A percentile compares a stretch with the other conserved stretches of the same genome.
Evolutionary conservation across 768 basidiomycete genomes (phyloP).

Genomic region (Goffeauzyma gilvescens): DNA sequence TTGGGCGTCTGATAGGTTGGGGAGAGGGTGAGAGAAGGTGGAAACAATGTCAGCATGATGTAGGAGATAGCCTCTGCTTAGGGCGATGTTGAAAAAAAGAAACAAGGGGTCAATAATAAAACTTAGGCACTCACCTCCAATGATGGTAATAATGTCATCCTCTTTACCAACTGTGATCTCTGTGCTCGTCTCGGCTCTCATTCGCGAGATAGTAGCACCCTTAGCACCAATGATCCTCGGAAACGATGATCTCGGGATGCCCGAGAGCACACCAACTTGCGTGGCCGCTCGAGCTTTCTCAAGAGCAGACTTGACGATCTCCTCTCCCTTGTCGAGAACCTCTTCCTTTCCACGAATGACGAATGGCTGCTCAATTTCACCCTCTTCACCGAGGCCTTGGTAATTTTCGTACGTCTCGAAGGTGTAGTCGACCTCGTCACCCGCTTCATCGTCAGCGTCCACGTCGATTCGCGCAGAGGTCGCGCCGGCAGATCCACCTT

Average conservation of each 20-base stretch:
- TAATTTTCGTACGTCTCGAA: slow-evolving; percentile 71
- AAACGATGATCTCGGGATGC: slow-evolving; percentile 49
- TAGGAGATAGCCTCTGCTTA: no score
- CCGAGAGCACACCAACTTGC: slow-evolving; percentile 30
- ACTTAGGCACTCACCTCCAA: slow-evolving; percentile 41
- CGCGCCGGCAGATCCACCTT: slow-evolving; percentile 16
- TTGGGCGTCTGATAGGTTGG: slow-evolving; percentile 19
- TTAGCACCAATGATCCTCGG: slow-evolving; percentile 84
- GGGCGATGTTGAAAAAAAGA: neutral
- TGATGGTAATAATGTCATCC: slow-evolving; percentile 66
- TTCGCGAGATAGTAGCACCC: slow-evolving; percentile 63
- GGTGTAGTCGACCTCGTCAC: slow-evolving; percentile 36
- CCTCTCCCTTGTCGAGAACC: slow-evolving; percentile 57
- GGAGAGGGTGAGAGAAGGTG: neutral
- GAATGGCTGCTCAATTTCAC: slow-evolving; percentile 72
- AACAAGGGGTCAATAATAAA: neutral
- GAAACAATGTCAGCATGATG: neutral
- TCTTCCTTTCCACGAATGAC: slow-evolving; percentile 64
- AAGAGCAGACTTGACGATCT: slow-evolving; percentile 25
- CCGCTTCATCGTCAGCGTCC: slow-evolving; percentile 35
- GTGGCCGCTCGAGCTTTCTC: slow-evolving; percentile 25
- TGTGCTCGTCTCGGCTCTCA: slow-evolving; percentile 72
- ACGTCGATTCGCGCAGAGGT: slow-evolving; percentile 66
- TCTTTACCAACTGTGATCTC: slow-evolving; percentile 82
- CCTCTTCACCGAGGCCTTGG: slow-evolving; percentile 60